Percentiles rank a stretch among this genome's conserved stretches.
Conservation (phyloP, 2,329 filamentous ascomycete species). For the Colletotrichum lini region DNA sequence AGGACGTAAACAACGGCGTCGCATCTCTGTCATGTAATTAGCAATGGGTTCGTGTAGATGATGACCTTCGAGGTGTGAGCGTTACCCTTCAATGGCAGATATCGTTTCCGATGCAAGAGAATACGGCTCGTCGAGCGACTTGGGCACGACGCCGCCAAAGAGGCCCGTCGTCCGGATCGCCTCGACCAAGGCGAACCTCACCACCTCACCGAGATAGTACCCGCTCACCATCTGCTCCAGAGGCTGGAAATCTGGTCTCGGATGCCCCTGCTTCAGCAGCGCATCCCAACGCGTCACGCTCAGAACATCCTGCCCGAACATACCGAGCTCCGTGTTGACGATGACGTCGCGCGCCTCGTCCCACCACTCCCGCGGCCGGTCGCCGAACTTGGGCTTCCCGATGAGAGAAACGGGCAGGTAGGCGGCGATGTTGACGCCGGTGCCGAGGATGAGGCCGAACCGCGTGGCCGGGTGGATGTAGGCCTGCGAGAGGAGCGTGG, state of each 20-base stretch:
- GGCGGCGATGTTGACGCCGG: conserved; percentile 76
- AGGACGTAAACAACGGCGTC: conserved; percentile 58
- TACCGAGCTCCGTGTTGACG: conserved; percentile 77
- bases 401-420: conserved; percentile 73
- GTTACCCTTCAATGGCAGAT: conserved; percentile 69
- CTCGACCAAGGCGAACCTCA: conserved; percentile 70
- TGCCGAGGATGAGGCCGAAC: conserved; percentile 77
- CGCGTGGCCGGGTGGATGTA: conserved; percentile 72
- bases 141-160: conserved; percentile 70
- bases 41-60: background rate
- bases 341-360: conserved; percentile 73
- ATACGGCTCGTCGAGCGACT: conserved; percentile 67
- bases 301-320: conserved; percentile 74
- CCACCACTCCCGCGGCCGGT: conserved; percentile 69
- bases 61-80: background rate
- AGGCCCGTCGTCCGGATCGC: conserved; percentile 68
- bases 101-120: conserved; percentile 73
- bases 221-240: conserved; percentile 75
- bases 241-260: conserved; percentile 72
- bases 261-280: conserved; percentile 65
- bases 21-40: conserved; percentile 57
- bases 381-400: conserved; percentile 69
- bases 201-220: conserved; percentile 77
- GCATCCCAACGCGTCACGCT: conserved; percentile 75
- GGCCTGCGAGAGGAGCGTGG: conserved; percentile 76